Percentiles rank a stretch among this genome's conserved stretches.
phyloP scores from a whole-genome alignment of 176 grass and related monocot genomes.

The Hordeum vulgare region DNA sequence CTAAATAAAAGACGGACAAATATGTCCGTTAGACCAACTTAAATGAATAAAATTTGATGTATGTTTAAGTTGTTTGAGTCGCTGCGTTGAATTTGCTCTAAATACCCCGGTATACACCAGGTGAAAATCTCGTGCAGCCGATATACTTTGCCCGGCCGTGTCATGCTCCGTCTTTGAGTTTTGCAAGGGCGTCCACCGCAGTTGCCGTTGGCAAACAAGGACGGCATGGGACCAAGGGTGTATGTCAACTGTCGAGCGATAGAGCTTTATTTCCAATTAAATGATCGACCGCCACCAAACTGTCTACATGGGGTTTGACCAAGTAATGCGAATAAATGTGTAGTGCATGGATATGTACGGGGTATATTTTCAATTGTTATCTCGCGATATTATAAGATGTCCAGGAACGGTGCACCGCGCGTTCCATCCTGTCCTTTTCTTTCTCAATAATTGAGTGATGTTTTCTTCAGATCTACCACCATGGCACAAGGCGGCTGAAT shows the following conservation, averaged over 20 bases:
- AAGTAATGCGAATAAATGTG: neutral
- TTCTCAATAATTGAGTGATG: neutral
- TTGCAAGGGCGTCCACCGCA: neutral
- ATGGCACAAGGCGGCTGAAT: neutral
- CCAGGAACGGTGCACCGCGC: too few species aligned
- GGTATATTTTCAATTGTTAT: neutral
- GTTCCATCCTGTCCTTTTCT: conserved; percentile 2
- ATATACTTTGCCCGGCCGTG: too few species aligned
- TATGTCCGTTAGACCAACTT: too few species aligned
- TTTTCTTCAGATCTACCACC: neutral
- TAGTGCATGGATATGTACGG: neutral
- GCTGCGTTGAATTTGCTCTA: too few species aligned
- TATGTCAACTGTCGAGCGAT: neutral
- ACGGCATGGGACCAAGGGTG: neutral
- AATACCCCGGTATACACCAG: too few species aligned
- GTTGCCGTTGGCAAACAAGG: neutral
- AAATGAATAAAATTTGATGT: too few species aligned
- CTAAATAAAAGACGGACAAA: too few species aligned
- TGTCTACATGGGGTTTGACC: neutral
- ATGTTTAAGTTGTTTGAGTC: too few species aligned
- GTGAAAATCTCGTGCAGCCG: too few species aligned
- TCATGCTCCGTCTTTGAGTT: too few species aligned
- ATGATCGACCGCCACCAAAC: neutral
- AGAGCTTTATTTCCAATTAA: neutral
- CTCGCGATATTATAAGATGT: neutral